Conservation (phyloP, 1,284 basidiomycete species). For the Laetiporus sulphureus region DNA sequence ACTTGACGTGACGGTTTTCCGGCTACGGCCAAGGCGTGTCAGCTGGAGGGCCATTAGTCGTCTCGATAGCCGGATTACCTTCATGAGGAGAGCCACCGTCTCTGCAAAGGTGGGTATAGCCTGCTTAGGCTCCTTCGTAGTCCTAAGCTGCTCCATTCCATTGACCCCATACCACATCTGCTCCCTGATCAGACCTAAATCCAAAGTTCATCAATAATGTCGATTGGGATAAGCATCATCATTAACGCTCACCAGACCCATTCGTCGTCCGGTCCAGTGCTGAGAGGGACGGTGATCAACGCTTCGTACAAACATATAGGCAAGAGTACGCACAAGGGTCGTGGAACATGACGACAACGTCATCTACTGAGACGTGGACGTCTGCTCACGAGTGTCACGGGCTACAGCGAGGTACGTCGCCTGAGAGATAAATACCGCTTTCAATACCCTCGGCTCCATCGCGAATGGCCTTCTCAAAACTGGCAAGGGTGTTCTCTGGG, state of each 20-base stretch:
- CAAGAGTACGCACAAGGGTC: conserved; percentile 63
- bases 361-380: conserved; percentile 91
- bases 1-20: conserved; percentile 79
- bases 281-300: conserved; percentile 22
- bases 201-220: no score
- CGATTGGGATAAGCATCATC: no score
- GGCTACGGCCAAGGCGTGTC: conserved; percentile 39
- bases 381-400: conserved; percentile 66
- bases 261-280: conserved; percentile 65
- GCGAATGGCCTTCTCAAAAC: conserved; percentile 88
- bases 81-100: conserved; percentile 78
- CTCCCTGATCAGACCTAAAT: conserved; percentile 64
- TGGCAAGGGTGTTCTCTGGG: conserved; percentile 90
- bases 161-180: conserved; percentile 65
- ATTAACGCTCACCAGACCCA: conserved; percentile 50
- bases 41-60: conserved; percentile 4
- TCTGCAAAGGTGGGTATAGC: conserved; percentile 85
- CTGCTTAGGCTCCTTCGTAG: conserved; percentile 77
- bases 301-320: conserved; percentile 13
- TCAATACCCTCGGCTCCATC: conserved; percentile 96
- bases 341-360: conserved; percentile 93
- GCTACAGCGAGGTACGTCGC: conserved; percentile 22
- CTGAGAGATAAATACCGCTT: conserved; percentile 59
- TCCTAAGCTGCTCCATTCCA: conserved; percentile 81
- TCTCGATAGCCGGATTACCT: conserved; percentile 30